These are phyloP conservation scores for Pneumocystis oryctolagi DNA, from an alignment of 1,139 yeast species.

Conservation along the genomic window DNA sequence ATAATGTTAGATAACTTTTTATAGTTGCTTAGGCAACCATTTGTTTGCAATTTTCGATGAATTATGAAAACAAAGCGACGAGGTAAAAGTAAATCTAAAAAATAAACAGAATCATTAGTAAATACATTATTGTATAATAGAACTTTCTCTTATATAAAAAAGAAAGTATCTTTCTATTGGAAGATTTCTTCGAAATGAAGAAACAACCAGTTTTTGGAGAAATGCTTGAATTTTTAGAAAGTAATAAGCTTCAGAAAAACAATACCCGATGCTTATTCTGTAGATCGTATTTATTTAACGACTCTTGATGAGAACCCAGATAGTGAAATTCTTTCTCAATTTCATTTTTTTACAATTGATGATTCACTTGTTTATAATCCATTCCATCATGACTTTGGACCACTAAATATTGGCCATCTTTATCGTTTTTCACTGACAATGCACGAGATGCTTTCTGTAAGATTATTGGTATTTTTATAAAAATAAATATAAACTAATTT, in stretches of 20 bases:
- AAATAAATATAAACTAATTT: background rate
- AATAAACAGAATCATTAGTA: background rate
- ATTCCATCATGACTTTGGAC: constrained; percentile 92
- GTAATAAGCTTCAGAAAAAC: background rate
- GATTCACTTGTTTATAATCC: constrained; percentile 82
- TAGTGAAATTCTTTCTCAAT: constrained; percentile 57
- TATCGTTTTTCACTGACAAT: constrained; percentile 89
- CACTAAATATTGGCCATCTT: constrained; percentile 79
- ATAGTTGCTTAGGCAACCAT: background rate
- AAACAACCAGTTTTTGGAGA: background rate
- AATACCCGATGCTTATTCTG: background rate
- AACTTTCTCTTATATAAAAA: background rate
- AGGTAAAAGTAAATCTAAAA: background rate
- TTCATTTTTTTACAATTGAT: constrained; percentile 57
- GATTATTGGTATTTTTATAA: background rate
- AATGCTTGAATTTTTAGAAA: constrained; percentile 13
- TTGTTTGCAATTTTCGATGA: background rate
- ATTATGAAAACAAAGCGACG: background rate
- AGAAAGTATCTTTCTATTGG: background rate
- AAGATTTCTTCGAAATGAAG: background rate
- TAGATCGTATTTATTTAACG: constrained; percentile 76
- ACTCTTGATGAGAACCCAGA: constrained; percentile 70
- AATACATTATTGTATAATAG: background rate
- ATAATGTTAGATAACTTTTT: too few relatives aligned
- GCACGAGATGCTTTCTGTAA: constrained; percentile 51